phyloP scores from a whole-genome alignment of 1,284 basidiomycete species.

The Trametes sp. region DNA sequence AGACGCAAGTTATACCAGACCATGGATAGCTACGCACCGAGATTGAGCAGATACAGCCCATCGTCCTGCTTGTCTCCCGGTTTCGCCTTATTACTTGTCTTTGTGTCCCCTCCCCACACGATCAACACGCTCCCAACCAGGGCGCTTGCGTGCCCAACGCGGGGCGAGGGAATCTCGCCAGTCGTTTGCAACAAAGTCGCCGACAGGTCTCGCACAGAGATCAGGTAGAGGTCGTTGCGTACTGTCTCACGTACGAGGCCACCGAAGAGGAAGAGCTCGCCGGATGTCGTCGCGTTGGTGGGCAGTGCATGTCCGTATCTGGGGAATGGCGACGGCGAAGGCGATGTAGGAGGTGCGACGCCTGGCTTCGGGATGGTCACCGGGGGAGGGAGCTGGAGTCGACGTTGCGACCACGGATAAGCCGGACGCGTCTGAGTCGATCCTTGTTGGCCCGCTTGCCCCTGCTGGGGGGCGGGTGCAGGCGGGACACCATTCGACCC shows the following conservation, averaged over 20 bases:
- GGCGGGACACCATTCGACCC: constrained; percentile 40
- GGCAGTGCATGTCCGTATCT: constrained; percentile 98
- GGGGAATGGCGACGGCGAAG: constrained; percentile 90
- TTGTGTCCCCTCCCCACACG: constrained; percentile 98
- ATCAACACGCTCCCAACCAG: constrained; percentile 96
- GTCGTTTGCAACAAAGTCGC: constrained; percentile 85
- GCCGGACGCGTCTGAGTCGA: constrained; percentile 61
- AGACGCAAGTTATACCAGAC: neutral
- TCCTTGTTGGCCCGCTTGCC: constrained; percentile 35
- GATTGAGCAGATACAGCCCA: constrained; percentile 93
- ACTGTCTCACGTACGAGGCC: constrained; percentile 94
- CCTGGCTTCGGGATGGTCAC: constrained; percentile 68
- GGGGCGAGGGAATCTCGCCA: constrained; percentile 88
- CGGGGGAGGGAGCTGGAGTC: constrained; percentile 71
- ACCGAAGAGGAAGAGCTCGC: constrained; percentile 97
- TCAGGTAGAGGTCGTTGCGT: constrained; percentile 93
- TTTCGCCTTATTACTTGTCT: constrained; percentile 70
- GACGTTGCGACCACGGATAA: constrained; percentile 82
- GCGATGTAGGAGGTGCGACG: constrained; percentile 61
- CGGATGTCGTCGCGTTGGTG: constrained; percentile 77
- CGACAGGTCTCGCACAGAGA: constrained; percentile 83
- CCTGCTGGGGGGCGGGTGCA: constrained; percentile 38
- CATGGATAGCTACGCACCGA: constrained; percentile 68
- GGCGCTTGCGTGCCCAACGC: constrained; percentile 96
- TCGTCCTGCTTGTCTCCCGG: constrained; percentile 90